Base-by-base conservation (phyloP, 371 early-diverging fungal genomes). In the Haplosporangium sp. region DNA sequence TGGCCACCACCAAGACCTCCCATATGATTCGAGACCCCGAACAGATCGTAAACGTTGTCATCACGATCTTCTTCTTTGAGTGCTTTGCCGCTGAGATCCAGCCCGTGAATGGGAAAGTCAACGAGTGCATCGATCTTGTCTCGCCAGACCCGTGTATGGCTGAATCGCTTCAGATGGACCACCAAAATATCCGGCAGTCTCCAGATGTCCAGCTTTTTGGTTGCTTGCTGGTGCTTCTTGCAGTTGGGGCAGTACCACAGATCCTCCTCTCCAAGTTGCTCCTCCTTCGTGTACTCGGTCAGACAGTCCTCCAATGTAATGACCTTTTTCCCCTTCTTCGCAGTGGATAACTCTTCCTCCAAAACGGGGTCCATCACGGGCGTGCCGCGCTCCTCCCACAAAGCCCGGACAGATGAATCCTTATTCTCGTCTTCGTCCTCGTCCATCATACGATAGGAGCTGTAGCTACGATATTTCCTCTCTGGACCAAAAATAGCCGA, bases 1-100 rank as follows among this genome's bases (percentile, higher is more conserved):
- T 96, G 98, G 38, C 98, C 98, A 51, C 97, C 96, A 51, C 96
- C 97, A 52, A 96, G 76, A 9, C 96, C 95, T 42, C 97, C 97
- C 85, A 86, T 94, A 71, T 97, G 97, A 72, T 97, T 96, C 57
- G 94, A 94, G 8, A 96, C 94, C 0, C 92, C 95, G 81, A 88
- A 94, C 43, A 97, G 81, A 66, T 97, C 96, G 73, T 96, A 97
- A 1, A 94, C 84, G 5, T 84, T 75, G 7, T 73, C 62, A 13
- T 85, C 74, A 11, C 82, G 72, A 9, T 82, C 68, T 53, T 60
- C 73, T 57, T 37, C 74, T 51, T 52, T 62, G 40, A 64, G 76
- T 6, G 55, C 56, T 50, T 65, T 68, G 55, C 56, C 62, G 13
- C 87, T 86, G 38, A 95, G 75, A 67, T 96, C 95, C 52, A 95